Percentiles rank a stretch among this genome's conserved stretches.
These are phyloP conservation scores for Candolleomyces efflorescens DNA, from an alignment of 768 basidiomycete genomes.

Conservation along the genomic window DNA sequence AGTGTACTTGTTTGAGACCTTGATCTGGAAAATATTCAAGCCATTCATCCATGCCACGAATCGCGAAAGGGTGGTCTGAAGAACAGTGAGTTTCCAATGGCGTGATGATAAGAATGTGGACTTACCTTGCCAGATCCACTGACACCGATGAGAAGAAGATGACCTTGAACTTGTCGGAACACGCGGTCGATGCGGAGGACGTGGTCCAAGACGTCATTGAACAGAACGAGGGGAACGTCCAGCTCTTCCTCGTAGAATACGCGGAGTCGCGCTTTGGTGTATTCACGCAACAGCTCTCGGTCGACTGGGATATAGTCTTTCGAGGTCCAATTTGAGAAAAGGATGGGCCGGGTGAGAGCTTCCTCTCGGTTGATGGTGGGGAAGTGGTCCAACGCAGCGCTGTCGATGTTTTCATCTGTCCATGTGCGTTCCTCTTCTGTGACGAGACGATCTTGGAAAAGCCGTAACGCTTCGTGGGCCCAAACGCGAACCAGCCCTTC, in stretches of 20 bases:
- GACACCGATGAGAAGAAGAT: constrained; percentile 93
- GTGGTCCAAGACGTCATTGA: constrained; percentile 98
- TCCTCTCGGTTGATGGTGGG: constrained; percentile 87
- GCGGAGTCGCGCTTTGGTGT: constrained; percentile 91
- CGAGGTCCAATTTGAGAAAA: constrained; percentile 99
- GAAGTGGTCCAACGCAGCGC: constrained; percentile 83
- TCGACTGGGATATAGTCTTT: constrained; percentile 96
- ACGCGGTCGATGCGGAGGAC: constrained; percentile 97
- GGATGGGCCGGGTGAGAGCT: constrained; percentile 82
- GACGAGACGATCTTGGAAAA: constrained; percentile 97
- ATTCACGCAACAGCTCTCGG: constrained; percentile 88
- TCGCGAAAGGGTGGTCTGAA: constrained; percentile 90
- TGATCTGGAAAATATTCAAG: constrained; percentile 98
- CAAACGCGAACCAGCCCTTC: constrained; percentile 96
- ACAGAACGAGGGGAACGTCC: constrained; percentile 94
- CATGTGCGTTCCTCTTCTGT: constrained; percentile 88
- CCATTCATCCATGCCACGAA: constrained; percentile 99
- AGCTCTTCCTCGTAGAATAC: constrained; percentile 99
- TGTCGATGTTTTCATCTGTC: constrained; percentile 93
- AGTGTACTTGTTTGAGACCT: constrained; percentile 98
- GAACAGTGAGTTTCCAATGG: constrained; percentile 8
- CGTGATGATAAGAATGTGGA: background rate
- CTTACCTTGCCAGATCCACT: constrained; percentile 97
- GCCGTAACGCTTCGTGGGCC: constrained; percentile 95
- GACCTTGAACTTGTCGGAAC: constrained; percentile 97